Conservation (phyloP, 1,139 yeast species). For the Yamadazyma songkhlaensis region DNA sequence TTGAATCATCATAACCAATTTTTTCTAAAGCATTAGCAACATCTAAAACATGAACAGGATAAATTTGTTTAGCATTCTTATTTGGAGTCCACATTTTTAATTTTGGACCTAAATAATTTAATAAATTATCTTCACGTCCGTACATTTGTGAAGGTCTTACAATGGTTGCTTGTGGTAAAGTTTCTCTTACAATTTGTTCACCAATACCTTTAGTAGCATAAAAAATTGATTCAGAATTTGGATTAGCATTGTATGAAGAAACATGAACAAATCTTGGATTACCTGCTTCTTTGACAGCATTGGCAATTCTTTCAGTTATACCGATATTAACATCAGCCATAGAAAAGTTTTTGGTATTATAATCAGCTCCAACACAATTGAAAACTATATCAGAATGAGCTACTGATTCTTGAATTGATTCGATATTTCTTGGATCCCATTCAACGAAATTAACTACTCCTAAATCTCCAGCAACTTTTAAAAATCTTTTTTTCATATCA, state of each 20-base stretch:
- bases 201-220: slow-evolving; percentile 82
- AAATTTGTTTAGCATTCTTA: slow-evolving; percentile 58
- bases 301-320: slow-evolving; percentile 73
- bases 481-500: slow-evolving; percentile 73
- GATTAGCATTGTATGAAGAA: slow-evolving; percentile 76
- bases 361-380: slow-evolving; percentile 78
- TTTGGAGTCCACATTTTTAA: slow-evolving; percentile 63
- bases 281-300: slow-evolving; percentile 67
- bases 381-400: slow-evolving; percentile 81
- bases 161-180: slow-evolving; percentile 73
- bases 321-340: slow-evolving; percentile 86
- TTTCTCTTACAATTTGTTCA: slow-evolving; percentile 67
- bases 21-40: slow-evolving; percentile 78
- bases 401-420: slow-evolving; percentile 75
- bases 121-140: slow-evolving; percentile 72
- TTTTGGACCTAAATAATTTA: slow-evolving; percentile 60
- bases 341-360: slow-evolving; percentile 72
- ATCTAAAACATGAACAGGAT: slow-evolving; percentile 76
- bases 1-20: slow-evolving; percentile 79
- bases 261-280: slow-evolving; percentile 79
- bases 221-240: slow-evolving; percentile 63
- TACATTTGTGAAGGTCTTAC: slow-evolving; percentile 84
- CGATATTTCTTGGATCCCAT: slow-evolving; percentile 74
- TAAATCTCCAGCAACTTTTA: slow-evolving; percentile 81
- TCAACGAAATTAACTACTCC: slow-evolving; percentile 87